Conservation (phyloP, 768 basidiomycete species). For the Pleurotus platypus region DNA sequence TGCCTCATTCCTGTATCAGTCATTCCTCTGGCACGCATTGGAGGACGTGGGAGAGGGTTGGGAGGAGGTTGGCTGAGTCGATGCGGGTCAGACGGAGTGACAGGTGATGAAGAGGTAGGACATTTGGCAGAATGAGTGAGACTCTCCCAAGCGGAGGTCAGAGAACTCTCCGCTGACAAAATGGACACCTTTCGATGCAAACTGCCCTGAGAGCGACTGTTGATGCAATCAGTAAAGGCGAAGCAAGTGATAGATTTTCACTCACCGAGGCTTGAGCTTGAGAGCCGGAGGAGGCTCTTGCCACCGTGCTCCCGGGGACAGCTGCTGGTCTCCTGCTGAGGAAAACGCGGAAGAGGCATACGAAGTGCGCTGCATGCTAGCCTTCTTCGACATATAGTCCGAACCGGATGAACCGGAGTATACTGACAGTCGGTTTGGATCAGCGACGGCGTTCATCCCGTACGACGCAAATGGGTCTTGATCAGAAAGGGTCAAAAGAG, state of each 20-base stretch:
- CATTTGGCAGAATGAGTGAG: conserved; percentile 10
- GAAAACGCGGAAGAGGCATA: conserved; percentile 55
- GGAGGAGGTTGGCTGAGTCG: conserved; percentile 30
- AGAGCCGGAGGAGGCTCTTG: neutral
- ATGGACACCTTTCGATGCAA: conserved; percentile 20
- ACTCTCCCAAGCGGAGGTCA: conserved; percentile 21
- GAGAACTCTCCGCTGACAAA: conserved; percentile 15
- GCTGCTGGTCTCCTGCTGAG: neutral
- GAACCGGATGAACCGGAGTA: conserved; percentile 49
- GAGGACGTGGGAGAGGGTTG: conserved; percentile 29
- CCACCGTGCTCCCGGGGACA: neutral
- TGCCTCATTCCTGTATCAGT: conserved; percentile 34
- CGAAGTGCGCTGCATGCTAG: conserved; percentile 42
- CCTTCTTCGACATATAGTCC: conserved; percentile 38
- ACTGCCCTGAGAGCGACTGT: conserved; percentile 26
- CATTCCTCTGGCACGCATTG: conserved; percentile 44
- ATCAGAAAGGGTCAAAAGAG: conserved; percentile 61
- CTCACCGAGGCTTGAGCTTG: conserved; percentile 16
- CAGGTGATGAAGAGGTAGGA: conserved; percentile 1
- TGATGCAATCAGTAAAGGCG: conserved; percentile 5
- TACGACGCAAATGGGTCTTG: conserved; percentile 61
- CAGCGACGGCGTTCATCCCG: conserved; percentile 35
- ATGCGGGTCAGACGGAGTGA: conserved; percentile 19
- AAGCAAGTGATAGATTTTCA: neutral
- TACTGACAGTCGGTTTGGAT: conserved; percentile 47